Conservation (phyloP, 2,329 filamentous ascomycete species). For the Penicillium thymicola region DNA sequence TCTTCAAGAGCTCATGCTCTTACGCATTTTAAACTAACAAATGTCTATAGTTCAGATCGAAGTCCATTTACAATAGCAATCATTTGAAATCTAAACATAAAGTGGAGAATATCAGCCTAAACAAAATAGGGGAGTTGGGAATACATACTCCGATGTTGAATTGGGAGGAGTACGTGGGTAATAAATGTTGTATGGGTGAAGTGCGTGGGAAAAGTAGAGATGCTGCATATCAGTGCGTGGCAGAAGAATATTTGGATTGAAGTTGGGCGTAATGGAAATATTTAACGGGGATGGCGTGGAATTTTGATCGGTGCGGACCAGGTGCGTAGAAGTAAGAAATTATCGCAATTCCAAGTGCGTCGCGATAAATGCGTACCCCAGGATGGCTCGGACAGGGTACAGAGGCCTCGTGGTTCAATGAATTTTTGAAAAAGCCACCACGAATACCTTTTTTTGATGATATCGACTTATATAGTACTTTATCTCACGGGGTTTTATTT, state of each 20-base stretch:
- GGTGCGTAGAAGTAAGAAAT: neutral
- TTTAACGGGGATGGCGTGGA: neutral
- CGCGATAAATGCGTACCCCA: neutral
- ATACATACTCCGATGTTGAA: neutral
- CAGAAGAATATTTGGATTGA: neutral
- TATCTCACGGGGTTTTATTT: too few relatives aligned
- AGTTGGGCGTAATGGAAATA: neutral
- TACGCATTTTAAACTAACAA: neutral
- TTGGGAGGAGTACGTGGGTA: neutral
- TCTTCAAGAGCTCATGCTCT: neutral
- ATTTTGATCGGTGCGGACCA: neutral
- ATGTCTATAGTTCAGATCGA: neutral
- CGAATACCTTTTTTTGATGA: neutral
- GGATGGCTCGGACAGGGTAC: too few relatives aligned
- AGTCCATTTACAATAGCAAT: neutral
- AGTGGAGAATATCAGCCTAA: neutral
- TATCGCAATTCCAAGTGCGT: accelerated
- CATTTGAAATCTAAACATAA: neutral
- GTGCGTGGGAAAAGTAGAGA: neutral
- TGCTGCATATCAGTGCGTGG: neutral
- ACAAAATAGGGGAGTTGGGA: neutral
- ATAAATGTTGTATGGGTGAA: neutral
- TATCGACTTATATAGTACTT: neutral
- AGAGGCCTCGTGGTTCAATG: neutral
- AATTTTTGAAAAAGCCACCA: neutral